phyloP scores from a whole-genome alignment of 2,329 filamentous ascomycete species.

The Calonectria hawksworthii region DNA sequence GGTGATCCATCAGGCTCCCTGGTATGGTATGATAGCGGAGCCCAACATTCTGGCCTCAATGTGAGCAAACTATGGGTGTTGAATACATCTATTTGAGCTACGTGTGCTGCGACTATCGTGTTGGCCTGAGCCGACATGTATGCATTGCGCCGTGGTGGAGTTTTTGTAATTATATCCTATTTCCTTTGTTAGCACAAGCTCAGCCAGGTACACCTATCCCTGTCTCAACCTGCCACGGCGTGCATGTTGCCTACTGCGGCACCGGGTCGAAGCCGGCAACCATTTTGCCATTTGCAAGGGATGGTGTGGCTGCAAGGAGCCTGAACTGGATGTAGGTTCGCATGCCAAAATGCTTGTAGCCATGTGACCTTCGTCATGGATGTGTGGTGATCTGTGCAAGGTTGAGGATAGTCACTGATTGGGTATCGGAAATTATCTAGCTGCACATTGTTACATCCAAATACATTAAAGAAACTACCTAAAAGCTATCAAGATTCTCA shows the following conservation, averaged over 20 bases:
- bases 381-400: not conserved
- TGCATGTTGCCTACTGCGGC: not conserved
- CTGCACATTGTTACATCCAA: not conserved
- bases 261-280: no score
- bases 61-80: no score
- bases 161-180: not conserved
- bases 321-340: not conserved
- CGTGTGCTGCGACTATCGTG: not conserved
- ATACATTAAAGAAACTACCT: not conserved
- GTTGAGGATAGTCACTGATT: not conserved
- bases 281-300: not conserved
- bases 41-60: not conserved
- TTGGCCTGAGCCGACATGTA: not conserved
- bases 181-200: not conserved
- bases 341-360: not conserved
- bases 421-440: not conserved
- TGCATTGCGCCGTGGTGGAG: not conserved
- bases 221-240: not conserved
- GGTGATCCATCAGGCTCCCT: not conserved
- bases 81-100: not conserved
- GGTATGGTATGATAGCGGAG: not conserved
- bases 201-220: not conserved
- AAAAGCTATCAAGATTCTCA: not conserved
- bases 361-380: not conserved
- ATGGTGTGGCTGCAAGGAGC: not conserved